Base-by-base conservation (phyloP, 2,329 filamentous ascomycete genomes). In the Microcyclosporella mali region DNA sequence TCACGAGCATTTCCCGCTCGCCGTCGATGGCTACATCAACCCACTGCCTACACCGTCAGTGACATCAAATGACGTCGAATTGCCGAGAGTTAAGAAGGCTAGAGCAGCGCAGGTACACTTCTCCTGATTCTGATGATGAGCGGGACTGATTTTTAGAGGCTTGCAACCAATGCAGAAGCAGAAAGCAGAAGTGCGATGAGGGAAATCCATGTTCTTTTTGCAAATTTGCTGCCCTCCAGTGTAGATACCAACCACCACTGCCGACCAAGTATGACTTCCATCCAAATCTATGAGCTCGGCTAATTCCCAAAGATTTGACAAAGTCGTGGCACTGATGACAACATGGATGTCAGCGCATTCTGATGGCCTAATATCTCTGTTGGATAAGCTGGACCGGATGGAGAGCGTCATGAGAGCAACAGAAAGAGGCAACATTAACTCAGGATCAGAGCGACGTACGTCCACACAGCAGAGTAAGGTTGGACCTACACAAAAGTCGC, bases 151-250 rank as follows among this genome's bases (percentile, higher is more conserved):
- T 25, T 4, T 34, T 6, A 11, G 8, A 90, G 81, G 89, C 90
- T 28, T 95, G 89, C 65, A 87, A 94, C 56, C 85, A 82, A 61
- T 94, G 87, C 65, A 80, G 87, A 41, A 77, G 84, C 45, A 75
- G 88, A 32, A 94, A 94, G 64, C 86, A 86, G 7, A 92, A 92
- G 65, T 94, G 87, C 62, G 87, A 92, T 55, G 87, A 94, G 68
- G 80, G 80, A 7, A 81, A 85, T 52, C 87, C 84, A 57, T 89
- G 86, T 59, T 85, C 81, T 31, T 78, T 79, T 56, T 95, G 89
- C 63, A 82, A 82, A 56, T 88, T 95, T 53, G 92, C 92, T 61
- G 81, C 78, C 49, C 74, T 86, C 27, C 76, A 82, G 41, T 95
- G 85, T 69, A 82, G 84, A 62, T 95, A 95, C 63, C 81, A 88